These are phyloP conservation scores for Verticillium zaregamsianum DNA, from an alignment of 2,329 filamentous ascomycete species.

Conservation along the genomic window DNA sequence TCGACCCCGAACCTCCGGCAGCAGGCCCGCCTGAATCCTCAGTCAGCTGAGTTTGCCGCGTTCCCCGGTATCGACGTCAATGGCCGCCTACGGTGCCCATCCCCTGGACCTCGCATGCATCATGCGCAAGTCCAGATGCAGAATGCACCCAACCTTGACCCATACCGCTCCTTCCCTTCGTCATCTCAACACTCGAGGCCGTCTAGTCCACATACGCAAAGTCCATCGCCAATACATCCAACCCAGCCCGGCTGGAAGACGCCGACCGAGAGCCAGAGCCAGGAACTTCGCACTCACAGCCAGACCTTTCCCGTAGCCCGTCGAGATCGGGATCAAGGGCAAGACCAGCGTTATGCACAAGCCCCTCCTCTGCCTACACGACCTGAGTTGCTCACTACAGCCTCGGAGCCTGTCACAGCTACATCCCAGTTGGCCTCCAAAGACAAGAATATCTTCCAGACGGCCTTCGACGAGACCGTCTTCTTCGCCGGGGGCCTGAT, in stretches of 20 bases:
- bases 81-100: slow-evolving; percentile 5
- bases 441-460: slow-evolving; percentile 34
- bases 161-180: background rate
- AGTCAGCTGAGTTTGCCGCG: background rate
- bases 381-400: background rate
- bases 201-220: background rate
- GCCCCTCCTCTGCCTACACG: background rate
- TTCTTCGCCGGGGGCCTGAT: slow-evolving; percentile 64
- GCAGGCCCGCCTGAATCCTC: background rate
- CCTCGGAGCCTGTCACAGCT: background rate
- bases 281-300: background rate
- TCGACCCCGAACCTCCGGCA: slow-evolving; percentile 9
- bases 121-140: background rate
- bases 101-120: background rate
- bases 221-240: background rate
- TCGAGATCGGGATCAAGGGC: background rate
- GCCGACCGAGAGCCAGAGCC: background rate
- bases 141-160: background rate
- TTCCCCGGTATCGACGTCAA: slow-evolving; percentile 5
- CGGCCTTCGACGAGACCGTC: slow-evolving; percentile 52
- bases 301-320: background rate
- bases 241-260: background rate
- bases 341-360: background rate
- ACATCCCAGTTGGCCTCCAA: background rate
- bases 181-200: background rate